A percentile compares a stretch with the other conserved stretches of the same genome.
Conservation (phyloP, 2,329 filamentous ascomycete species). For the Penicillium sp. region DNA sequence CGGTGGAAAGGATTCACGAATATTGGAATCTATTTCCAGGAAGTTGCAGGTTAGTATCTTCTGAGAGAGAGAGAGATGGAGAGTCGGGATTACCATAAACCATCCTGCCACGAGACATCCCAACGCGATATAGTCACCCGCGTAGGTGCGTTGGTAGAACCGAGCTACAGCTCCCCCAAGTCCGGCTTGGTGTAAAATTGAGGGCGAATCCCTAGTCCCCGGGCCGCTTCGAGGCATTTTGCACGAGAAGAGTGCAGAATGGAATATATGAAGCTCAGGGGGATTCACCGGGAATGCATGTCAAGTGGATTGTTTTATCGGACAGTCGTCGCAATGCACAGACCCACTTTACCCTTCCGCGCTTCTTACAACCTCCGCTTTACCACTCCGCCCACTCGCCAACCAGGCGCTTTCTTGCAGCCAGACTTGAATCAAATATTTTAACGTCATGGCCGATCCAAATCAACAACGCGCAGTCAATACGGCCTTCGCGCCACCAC, state of each 20-base stretch:
- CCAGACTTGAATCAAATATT: neutral
- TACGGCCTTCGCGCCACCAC: slow-evolving; percentile 79
- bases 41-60: neutral
- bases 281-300: neutral
- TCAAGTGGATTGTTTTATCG: neutral
- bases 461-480: slow-evolving; percentile 49
- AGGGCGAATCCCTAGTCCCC: slow-evolving; percentile 18
- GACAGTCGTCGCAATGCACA: slow-evolving; percentile 13
- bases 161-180: slow-evolving; percentile 50
- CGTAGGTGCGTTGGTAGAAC: slow-evolving; percentile 72
- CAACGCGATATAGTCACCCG: slow-evolving; percentile 83
- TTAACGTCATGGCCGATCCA: slow-evolving; percentile 66
- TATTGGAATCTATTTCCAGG: slow-evolving; percentile 57
- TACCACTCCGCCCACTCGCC: neutral
- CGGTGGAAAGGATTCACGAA: slow-evolving; percentile 85
- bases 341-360: slow-evolving; percentile 14
- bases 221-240: slow-evolving; percentile 31
- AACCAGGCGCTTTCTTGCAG: neutral
- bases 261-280: neutral
- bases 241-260: neutral
- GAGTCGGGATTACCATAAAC: slow-evolving; percentile 26
- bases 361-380: neutral
- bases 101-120: slow-evolving; percentile 68
- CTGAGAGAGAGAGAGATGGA: too few species aligned
- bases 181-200: slow-evolving; percentile 32